Evolutionary conservation across 148 eudicot species (phyloP).

Genomic region (Chenopodium suecicum): DNA sequence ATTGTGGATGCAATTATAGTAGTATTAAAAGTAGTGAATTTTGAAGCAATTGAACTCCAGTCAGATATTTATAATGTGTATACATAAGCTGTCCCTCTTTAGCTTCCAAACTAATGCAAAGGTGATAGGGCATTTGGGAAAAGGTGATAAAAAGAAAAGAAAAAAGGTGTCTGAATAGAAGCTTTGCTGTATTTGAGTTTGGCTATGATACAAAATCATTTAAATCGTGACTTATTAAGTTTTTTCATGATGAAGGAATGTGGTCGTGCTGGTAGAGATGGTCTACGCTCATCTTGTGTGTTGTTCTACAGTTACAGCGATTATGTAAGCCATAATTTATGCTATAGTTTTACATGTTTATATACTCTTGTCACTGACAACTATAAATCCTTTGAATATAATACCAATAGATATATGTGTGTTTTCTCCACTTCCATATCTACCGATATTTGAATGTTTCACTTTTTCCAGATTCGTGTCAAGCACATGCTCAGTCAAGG

Average conservation of each 20-base stretch:
- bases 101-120: not conserved
- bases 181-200: slow-evolving; percentile 4
- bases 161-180: no score
- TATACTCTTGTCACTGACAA: not conserved
- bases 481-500: slow-evolving; percentile 96
- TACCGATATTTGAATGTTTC: slow-evolving; percentile 13
- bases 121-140: not conserved
- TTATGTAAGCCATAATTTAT: slow-evolving; percentile 54
- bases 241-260: slow-evolving; percentile 62
- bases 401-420: not conserved
- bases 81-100: not conserved
- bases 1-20: not conserved
- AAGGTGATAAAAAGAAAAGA: not conserved
- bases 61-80: not conserved
- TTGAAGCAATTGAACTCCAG: not conserved
- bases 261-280: slow-evolving; percentile 99
- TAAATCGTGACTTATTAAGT: slow-evolving; percentile 7
- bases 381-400: not conserved
- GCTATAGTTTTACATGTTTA: no score
- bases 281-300: slow-evolving; percentile 73
- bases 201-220: not conserved
- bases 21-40: not conserved
- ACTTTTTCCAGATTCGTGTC: slow-evolving; percentile 71
- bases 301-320: slow-evolving; percentile 90
- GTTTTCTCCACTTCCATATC: slow-evolving; percentile 1